Evolutionary conservation across 1,284 basidiomycete species (phyloP).

Genomic region (Xerocomus cyaneibrunnescens): DNA sequence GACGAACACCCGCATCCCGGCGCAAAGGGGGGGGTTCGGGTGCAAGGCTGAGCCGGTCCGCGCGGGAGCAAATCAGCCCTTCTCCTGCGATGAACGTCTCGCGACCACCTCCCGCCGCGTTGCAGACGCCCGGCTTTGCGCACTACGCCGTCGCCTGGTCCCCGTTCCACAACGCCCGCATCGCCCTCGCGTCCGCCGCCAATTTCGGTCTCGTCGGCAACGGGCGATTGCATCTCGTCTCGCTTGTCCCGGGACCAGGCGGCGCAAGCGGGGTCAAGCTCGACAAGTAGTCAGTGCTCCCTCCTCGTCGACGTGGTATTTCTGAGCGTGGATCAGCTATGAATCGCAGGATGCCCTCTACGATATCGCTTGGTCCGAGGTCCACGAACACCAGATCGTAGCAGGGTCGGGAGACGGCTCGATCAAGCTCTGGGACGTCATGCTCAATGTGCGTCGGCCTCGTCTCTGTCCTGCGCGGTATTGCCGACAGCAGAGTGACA

Average conservation of each 20-base stretch:
- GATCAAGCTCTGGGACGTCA: constrained; percentile 89
- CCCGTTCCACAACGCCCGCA: constrained; percentile 80
- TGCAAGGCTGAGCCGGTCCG: not conserved
- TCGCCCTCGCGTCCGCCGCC: constrained; percentile 88
- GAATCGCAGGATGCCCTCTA: constrained; percentile 95
- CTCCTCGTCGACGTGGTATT: constrained; percentile 14
- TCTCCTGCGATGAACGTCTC: constrained; percentile 44
- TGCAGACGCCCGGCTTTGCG: constrained; percentile 82
- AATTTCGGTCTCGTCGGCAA: constrained; percentile 97
- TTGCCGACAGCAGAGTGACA: constrained; percentile 21
- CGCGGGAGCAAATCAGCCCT: not conserved
- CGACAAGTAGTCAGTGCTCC: constrained; percentile 63
- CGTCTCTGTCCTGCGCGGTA: not conserved
- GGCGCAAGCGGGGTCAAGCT: constrained; percentile 47
- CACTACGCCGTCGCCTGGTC: constrained; percentile 91
- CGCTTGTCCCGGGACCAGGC: constrained; percentile 49
- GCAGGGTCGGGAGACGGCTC: constrained; percentile 91
- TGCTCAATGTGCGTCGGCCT: constrained; percentile 69
- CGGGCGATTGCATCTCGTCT: constrained; percentile 77
- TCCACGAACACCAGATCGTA: constrained; percentile 92
- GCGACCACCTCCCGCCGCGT: constrained; percentile 44
- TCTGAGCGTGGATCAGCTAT: constrained; percentile 56
- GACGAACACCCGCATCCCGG: constrained; percentile 74
- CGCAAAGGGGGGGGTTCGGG: not conserved
- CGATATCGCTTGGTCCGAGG: constrained; percentile 90